Base-by-base conservation (phyloP, 2,329 filamentous ascomycete species). In the Xylaria sp. region DNA sequence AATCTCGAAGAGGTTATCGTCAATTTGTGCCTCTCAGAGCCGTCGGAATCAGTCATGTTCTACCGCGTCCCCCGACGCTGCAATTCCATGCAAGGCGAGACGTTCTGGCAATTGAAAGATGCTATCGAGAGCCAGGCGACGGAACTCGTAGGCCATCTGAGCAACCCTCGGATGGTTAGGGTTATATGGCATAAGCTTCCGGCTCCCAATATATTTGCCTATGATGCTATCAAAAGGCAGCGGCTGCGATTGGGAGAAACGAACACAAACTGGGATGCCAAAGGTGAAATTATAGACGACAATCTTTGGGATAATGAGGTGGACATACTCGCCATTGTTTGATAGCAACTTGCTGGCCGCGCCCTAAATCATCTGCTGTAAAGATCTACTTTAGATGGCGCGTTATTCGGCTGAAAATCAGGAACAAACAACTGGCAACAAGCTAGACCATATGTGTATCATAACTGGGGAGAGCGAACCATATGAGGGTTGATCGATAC, bases 181-280 rank as follows among this genome's bases (percentile, higher is more conserved):
- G 46, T 48, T 48, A 23, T 48, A 48, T 48, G 46, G 46, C 46
- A 48, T 48, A 48, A 48, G n/a, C 46, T 48, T 48, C 46, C 46
- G n/a, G 46, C 46, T 48, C 46, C 46, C 6, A 48, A 23, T 8
- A 7, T 48, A 23, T 48, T 48, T 48, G 46, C 18, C 3, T 48
- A 10, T 12, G 46, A 48, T 3, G 46, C 46, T 48, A 48, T 48
- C 3, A 48, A 20, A 20, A 23, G n/a, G n/a, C 46, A 20, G 10
- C 46, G 46, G n/a, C n/a, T 48, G 46, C n/a, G 46, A 48, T 20
- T 48, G 46, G 46, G n/a, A 12, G 46, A 48, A 10, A 48, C 46
- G 5, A 48, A 48, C 10, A 48, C 46, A 20, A 5, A 48, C 9
- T 48, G 46, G 46, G 46, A 48, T 48, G 46, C n/a, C 1, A n/a